Conservation (phyloP, 202 grass and related monocot species). For the Panicum hallii region DNA sequence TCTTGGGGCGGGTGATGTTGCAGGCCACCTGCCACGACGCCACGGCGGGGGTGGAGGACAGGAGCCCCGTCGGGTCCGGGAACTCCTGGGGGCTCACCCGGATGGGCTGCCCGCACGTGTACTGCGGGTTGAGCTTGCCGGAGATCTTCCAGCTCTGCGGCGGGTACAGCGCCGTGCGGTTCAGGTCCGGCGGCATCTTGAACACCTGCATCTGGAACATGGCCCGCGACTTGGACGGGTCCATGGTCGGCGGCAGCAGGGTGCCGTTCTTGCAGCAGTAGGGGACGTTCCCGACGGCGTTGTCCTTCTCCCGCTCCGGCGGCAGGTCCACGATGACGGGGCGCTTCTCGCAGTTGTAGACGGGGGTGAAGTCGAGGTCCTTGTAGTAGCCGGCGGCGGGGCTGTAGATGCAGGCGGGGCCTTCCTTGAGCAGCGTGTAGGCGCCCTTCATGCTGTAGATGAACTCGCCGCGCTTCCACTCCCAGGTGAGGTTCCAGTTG, state of each 20-base stretch:
- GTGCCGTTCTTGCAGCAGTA: conserved; percentile 97
- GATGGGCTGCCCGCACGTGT: conserved; percentile 65
- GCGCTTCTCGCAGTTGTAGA: conserved; percentile 86
- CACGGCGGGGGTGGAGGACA: conserved; percentile 70
- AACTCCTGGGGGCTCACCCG: conserved; percentile 83
- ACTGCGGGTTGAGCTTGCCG: conserved; percentile 80
- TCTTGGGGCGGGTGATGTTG: conserved; percentile 82
- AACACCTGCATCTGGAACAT: conserved; percentile 83
- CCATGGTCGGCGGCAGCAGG: conserved; percentile 77
- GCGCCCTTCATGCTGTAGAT: conserved; percentile 88
- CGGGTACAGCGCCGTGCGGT: conserved; percentile 79
- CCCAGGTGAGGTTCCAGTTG: conserved; percentile 97
- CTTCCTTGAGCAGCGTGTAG: conserved; percentile 76
- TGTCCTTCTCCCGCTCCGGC: conserved; percentile 79
- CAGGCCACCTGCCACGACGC: conserved; percentile 94
- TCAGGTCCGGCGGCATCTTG: conserved; percentile 95
- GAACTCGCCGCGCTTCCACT: conserved; percentile 96
- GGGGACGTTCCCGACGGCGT: conserved; percentile 72
- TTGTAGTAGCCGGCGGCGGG: conserved; percentile 73
- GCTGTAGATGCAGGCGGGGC: conserved; percentile 72
- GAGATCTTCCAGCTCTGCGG: conserved; percentile 85
- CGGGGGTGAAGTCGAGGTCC: conserved; percentile 77
- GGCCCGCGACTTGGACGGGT: conserved; percentile 67
- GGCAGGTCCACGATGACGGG: conserved; percentile 94
- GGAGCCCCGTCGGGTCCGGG: conserved; percentile 77